Evolutionary conservation across 768 basidiomycete species (phyloP).

Genomic region (Boletus pseudo-olivaceus): DNA sequence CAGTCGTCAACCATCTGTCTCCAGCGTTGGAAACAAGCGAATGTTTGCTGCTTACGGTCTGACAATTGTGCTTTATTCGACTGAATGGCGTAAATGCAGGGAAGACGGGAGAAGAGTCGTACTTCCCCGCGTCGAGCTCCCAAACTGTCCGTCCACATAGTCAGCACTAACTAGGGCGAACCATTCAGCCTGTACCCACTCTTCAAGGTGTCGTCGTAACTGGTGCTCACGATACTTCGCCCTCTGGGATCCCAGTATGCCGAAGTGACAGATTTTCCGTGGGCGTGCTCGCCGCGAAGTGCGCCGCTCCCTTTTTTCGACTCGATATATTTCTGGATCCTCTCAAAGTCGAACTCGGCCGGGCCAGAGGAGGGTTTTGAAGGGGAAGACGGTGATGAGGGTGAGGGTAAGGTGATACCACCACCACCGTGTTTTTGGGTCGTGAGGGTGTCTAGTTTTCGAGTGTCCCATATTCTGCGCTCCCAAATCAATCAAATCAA

Average conservation of each 20-base stretch:
- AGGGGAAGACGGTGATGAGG: constrained; percentile 27
- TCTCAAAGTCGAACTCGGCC: constrained; percentile 37
- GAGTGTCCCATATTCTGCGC: constrained; percentile 73
- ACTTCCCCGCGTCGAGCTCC: constrained; percentile 57
- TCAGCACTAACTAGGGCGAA: constrained; percentile 7
- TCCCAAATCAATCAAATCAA: constrained; percentile 1
- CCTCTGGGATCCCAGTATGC: constrained; percentile 87
- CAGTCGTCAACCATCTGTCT: background rate
- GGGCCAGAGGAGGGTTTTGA: constrained; percentile 9
- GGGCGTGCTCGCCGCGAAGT: constrained; percentile 62
- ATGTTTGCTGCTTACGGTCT: constrained; percentile 54
- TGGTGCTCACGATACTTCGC: constrained; percentile 75
- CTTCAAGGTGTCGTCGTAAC: constrained; percentile 76
- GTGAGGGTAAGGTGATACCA: constrained; percentile 22
- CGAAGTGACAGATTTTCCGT: constrained; percentile 75
- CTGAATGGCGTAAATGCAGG: constrained; percentile 61
- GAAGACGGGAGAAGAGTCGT: constrained; percentile 48
- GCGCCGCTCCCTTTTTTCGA: constrained; percentile 51
- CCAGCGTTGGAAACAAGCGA: background rate
- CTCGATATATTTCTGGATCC: constrained; percentile 46
- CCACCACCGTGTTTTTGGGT: constrained; percentile 16
- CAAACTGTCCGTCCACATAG: constrained; percentile 51
- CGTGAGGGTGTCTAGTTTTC: constrained; percentile 53
- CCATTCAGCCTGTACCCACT: constrained; percentile 40
- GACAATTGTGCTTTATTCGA: constrained; percentile 69